These are phyloP conservation scores for Edaphochlamys debaryana DNA, from an alignment of 139 green algal species.

Conservation along the genomic window DNA sequence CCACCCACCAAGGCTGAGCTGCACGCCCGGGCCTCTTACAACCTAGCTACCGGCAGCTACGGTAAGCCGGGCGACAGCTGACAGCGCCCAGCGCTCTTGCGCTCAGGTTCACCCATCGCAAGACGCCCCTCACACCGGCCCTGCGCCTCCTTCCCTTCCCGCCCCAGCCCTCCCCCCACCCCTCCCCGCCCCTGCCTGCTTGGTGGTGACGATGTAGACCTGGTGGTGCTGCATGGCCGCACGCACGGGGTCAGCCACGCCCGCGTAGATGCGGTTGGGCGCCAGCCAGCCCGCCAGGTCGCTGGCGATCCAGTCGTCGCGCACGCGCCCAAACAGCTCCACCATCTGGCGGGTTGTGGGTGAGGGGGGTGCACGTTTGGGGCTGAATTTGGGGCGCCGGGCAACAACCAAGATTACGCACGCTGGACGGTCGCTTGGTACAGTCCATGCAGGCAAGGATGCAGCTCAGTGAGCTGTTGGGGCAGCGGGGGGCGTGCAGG, in stretches of 20 bases:
- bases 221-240: slow-evolving; percentile 64
- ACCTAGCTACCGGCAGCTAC: no score
- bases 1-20: no score
- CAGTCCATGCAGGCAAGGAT: no score
- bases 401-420: no score
- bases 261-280: slow-evolving; percentile 94
- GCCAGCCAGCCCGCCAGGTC: slow-evolving; percentile 93
- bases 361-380: background rate
- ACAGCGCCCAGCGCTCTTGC: no score
- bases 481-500: no score
- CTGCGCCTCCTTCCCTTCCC: background rate
- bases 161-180: no score
- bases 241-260: slow-evolving; percentile 77
- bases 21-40: no score
- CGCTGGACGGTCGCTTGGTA: background rate
- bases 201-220: slow-evolving; percentile 99
- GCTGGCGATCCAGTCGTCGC: slow-evolving; percentile 93
- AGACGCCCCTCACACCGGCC: background rate
- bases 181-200: slow-evolving; percentile 78
- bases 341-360: slow-evolving; percentile 74
- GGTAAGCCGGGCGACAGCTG: no score
- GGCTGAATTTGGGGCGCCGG: no score
- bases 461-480: no score
- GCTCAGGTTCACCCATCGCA: no score
- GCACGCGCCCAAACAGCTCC: slow-evolving; percentile 87